Percentiles rank a stretch among this genome's conserved stretches.
These are phyloP conservation scores for Austroboletus olivaceoglutinosus DNA, from an alignment of 1,284 basidiomycete genomes.

Conservation along the genomic window DNA sequence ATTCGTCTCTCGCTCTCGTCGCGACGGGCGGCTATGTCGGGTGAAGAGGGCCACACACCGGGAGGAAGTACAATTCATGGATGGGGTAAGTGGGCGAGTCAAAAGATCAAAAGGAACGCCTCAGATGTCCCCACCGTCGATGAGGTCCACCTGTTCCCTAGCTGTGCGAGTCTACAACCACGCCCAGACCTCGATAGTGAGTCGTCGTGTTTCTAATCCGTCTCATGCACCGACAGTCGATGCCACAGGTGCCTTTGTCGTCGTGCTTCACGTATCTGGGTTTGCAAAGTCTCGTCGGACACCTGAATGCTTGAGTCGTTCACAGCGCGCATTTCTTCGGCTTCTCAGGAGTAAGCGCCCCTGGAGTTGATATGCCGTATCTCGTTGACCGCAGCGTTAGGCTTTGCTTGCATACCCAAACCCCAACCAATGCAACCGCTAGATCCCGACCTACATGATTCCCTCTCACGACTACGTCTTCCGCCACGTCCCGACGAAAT, in stretches of 20 bases:
- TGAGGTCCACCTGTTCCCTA: constrained; percentile 36
- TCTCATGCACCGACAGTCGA: neutral
- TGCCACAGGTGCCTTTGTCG: constrained; percentile 51
- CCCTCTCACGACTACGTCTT: constrained; percentile 43
- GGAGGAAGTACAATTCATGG: constrained; percentile 30
- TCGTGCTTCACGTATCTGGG: constrained; percentile 74
- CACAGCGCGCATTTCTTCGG: constrained; percentile 72
- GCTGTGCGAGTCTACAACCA: constrained; percentile 31
- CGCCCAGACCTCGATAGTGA: constrained; percentile 13
- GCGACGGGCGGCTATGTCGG: constrained; percentile 7
- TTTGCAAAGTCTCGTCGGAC: constrained; percentile 65
- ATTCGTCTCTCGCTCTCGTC: constrained; percentile 21
- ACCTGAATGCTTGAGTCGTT: constrained; percentile 62
- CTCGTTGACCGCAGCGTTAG: constrained; percentile 35
- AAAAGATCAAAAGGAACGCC: constrained; percentile 37
- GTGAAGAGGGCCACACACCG: constrained; percentile 12
- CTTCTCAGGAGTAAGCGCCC: constrained; percentile 66
- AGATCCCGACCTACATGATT: constrained; percentile 39
- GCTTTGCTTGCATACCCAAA: constrained; percentile 64
- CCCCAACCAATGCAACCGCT: constrained; percentile 26
- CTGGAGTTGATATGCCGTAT: neutral
- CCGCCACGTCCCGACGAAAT: constrained; percentile 63
- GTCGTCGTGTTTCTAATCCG: neutral
- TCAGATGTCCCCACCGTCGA: constrained; percentile 25
- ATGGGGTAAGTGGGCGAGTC: constrained; percentile 50